phyloP scores from a whole-genome alignment of 495 filamentous ascomycete species.

The Penicillium malachiteum region DNA sequence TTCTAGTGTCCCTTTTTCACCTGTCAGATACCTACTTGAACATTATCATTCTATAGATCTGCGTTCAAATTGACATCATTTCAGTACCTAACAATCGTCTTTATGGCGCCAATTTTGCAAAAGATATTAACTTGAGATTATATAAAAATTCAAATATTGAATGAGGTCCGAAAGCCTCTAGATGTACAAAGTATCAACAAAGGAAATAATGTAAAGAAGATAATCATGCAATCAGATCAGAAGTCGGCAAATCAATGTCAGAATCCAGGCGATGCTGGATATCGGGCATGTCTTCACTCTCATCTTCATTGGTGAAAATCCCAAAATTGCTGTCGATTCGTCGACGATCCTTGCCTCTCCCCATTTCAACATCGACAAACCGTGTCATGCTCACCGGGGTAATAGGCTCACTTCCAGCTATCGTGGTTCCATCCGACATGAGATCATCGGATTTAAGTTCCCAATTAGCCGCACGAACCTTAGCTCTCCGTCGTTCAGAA shows the following conservation, averaged over 20 bases:
- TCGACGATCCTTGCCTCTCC: constrained; percentile 43
- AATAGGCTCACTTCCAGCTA: constrained; percentile 41
- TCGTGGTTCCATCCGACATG: constrained; percentile 50
- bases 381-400: constrained; percentile 46
- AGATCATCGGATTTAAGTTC: constrained; percentile 46
- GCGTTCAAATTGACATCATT: too few relatives aligned
- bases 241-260: constrained; percentile 22
- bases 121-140: neutral
- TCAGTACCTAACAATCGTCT: too few relatives aligned
- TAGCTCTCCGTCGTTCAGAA: constrained; percentile 37
- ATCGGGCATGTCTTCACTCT: constrained; percentile 33
- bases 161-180: neutral
- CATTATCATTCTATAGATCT: too few relatives aligned
- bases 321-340: constrained; percentile 63
- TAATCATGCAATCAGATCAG: constrained; percentile 12
- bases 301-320: constrained; percentile 59
- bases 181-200: constrained; percentile 4
- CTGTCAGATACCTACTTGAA: too few relatives aligned
- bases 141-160: too few relatives aligned
- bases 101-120: neutral
- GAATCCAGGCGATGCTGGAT: constrained; percentile 25
- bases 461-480: constrained; percentile 42
- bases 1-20: too few relatives aligned
- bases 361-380: constrained; percentile 48
- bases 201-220: constrained; percentile 4